These are phyloP conservation scores for Verticillium longisporum DNA, from an alignment of 2,329 filamentous ascomycete genomes.

Conservation along the genomic window DNA sequence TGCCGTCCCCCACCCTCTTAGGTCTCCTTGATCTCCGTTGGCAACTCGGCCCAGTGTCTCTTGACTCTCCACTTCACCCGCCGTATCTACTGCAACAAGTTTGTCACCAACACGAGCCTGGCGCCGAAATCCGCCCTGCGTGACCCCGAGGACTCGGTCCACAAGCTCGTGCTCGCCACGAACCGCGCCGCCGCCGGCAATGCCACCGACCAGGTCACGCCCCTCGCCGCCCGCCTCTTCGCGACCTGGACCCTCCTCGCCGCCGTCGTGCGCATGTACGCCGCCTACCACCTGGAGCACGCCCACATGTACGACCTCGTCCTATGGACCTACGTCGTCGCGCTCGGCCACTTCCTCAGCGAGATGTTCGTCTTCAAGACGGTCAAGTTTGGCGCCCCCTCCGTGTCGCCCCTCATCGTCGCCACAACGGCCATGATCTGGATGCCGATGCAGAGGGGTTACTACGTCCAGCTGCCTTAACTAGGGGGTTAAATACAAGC, in stretches of 20 bases:
- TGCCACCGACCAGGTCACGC: slow-evolving; percentile 57
- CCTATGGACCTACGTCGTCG: slow-evolving; percentile 74
- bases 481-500: neutral
- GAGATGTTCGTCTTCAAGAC: slow-evolving; percentile 79
- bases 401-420: slow-evolving; percentile 48
- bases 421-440: slow-evolving; percentile 46
- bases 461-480: slow-evolving; percentile 50
- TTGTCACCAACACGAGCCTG: slow-evolving; percentile 43
- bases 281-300: slow-evolving; percentile 73
- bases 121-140: slow-evolving; percentile 29
- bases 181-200: slow-evolving; percentile 37
- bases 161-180: slow-evolving; percentile 42
- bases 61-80: slow-evolving; percentile 71
- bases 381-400: slow-evolving; percentile 54
- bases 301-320: slow-evolving; percentile 71
- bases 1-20: slow-evolving; percentile 25
- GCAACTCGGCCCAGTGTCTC: slow-evolving; percentile 83
- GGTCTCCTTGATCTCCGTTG: slow-evolving; percentile 76
- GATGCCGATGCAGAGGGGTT: slow-evolving; percentile 61
- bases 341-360: slow-evolving; percentile 68
- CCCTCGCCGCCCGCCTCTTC: slow-evolving; percentile 72
- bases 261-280: slow-evolving; percentile 71
- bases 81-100: slow-evolving; percentile 73
- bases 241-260: slow-evolving; percentile 83
- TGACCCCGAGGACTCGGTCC: slow-evolving; percentile 45